Conservation (phyloP, 805 yeast species). For the Lipomyces sp. region DNA sequence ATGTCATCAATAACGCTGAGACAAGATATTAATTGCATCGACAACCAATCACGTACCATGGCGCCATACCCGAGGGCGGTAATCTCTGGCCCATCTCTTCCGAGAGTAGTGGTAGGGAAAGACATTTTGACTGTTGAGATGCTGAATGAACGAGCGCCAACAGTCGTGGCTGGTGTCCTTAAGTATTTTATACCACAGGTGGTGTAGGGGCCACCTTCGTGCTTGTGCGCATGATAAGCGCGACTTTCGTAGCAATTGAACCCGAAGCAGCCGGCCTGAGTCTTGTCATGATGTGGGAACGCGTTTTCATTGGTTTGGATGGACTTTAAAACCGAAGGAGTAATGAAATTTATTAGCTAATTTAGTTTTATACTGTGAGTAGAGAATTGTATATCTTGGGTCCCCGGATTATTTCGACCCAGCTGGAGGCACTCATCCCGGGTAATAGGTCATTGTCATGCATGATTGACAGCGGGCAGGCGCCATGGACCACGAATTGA, state of each 20-base stretch:
- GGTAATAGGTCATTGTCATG: too few relatives aligned
- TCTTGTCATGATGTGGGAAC: background rate
- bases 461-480: too few relatives aligned
- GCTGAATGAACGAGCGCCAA: background rate
- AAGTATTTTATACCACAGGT: background rate
- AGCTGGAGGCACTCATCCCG: too few relatives aligned
- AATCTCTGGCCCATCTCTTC: constrained; percentile 28
- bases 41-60: constrained; percentile 18
- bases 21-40: background rate
- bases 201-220: background rate
- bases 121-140: constrained; percentile 11
- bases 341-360: too few relatives aligned
- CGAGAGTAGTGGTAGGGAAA: constrained; percentile 23
- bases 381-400: too few relatives aligned
- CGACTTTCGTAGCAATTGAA: background rate
- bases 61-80: constrained; percentile 33
- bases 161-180: background rate
- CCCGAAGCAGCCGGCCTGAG: background rate
- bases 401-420: too few relatives aligned
- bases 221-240: background rate
- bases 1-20: background rate
- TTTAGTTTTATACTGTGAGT: too few relatives aligned
- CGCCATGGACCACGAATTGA: too few relatives aligned
- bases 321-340: too few relatives aligned
- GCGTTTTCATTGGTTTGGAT: too few relatives aligned